Evolutionary conservation across 2,329 filamentous ascomycete species (phyloP).

Genomic region (Ophiocordyceps camponoti-leonardi): DNA sequence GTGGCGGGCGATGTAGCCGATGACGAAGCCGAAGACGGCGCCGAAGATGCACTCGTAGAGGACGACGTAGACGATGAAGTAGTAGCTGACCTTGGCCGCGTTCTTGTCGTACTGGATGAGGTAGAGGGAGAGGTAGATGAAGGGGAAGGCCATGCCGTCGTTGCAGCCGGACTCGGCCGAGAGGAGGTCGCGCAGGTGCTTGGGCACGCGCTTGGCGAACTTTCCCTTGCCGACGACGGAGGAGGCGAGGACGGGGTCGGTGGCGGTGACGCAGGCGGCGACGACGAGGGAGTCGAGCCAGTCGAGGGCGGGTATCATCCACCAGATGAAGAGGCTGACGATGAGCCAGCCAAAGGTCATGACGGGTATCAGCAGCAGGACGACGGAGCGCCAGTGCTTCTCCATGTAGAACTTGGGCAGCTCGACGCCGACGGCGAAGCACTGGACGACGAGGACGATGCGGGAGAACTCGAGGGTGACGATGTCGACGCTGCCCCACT

Average conservation of each 20-base stretch:
- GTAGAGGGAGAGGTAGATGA: constrained; percentile 84
- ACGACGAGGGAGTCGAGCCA: constrained; percentile 84
- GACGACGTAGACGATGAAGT: constrained; percentile 82
- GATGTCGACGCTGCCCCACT: constrained; percentile 73
- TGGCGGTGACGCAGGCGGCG: constrained; percentile 90
- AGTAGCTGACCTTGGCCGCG: constrained; percentile 51
- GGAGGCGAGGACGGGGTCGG: constrained; percentile 89
- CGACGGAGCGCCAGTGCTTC: constrained; percentile 85
- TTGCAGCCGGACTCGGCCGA: constrained; percentile 97
- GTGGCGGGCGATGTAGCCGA: constrained; percentile 83
- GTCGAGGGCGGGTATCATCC: constrained; percentile 58
- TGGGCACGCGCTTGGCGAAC: constrained; percentile 92
- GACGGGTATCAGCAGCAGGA: constrained; percentile 76
- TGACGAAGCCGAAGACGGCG: constrained; percentile 66
- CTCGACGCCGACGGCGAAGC: constrained; percentile 82
- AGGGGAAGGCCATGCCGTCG: constrained; percentile 98
- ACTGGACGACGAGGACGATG: constrained; percentile 80
- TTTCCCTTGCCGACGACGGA: constrained; percentile 98
- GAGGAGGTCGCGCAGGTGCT: constrained; percentile 86
- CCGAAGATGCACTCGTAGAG: constrained; percentile 95
- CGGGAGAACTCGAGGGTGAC: constrained; percentile 81
- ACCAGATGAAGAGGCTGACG: constrained; percentile 89
- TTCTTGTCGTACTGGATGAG: constrained; percentile 65
- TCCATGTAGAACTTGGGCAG: constrained; percentile 95
- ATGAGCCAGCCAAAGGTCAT: constrained; percentile 96